Evolutionary conservation across 2,329 filamentous ascomycete genomes (phyloP).

Genomic region (Verticillium longisporum): DNA sequence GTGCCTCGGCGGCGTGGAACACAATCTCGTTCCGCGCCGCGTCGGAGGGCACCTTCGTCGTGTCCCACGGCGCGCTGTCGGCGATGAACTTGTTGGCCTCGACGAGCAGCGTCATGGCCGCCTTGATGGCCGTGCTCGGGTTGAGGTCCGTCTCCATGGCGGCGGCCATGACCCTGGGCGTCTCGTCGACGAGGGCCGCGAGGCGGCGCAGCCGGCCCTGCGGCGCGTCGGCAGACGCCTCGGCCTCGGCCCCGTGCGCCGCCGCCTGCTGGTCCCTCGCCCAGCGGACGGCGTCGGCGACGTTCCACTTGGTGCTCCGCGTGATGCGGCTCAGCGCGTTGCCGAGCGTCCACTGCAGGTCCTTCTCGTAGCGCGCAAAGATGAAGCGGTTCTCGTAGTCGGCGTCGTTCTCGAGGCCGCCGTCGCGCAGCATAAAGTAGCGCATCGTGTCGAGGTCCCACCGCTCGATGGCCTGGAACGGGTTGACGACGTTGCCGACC

Average conservation of each 20-base stretch:
- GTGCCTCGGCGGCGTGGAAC: constrained; percentile 65
- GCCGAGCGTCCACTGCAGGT: constrained; percentile 69
- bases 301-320: constrained; percentile 61
- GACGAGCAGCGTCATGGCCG: constrained; percentile 55
- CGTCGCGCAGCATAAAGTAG: constrained; percentile 80
- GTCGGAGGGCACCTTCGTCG: constrained; percentile 30
- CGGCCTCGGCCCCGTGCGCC: not conserved
- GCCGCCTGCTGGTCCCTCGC: not conserved
- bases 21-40: constrained; percentile 48
- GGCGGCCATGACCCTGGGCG: constrained; percentile 24
- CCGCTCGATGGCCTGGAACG: constrained; percentile 81
- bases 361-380: constrained; percentile 69
- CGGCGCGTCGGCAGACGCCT: not conserved
- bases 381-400: constrained; percentile 80
- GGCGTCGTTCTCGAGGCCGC: constrained; percentile 69
- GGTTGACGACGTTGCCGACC: constrained; percentile 89
- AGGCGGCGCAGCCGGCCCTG: constrained; percentile 14
- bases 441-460: constrained; percentile 85
- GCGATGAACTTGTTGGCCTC: constrained; percentile 47
- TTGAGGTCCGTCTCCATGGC: constrained; percentile 58
- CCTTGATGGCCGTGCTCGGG: constrained; percentile 57
- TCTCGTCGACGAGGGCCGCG: constrained; percentile 15
- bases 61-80: constrained; percentile 61
- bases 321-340: constrained; percentile 71
- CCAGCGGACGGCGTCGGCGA: constrained; percentile 47